A percentile compares a stretch with the other conserved stretches of the same genome.
phyloP scores from a whole-genome alignment of 176 grass and related monocot genomes.

The Oryza rufipogon region DNA sequence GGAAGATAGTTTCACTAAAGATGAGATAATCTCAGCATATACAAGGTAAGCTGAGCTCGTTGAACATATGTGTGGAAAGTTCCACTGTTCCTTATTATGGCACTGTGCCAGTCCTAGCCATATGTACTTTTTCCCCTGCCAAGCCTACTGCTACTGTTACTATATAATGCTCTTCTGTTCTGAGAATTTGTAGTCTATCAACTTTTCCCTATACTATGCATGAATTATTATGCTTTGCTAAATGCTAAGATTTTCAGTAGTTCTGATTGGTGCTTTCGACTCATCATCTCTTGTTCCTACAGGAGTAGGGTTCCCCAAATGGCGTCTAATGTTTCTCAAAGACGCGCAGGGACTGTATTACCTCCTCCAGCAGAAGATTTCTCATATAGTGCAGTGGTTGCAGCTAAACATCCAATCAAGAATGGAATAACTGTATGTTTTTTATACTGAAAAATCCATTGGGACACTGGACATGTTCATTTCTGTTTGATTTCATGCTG shows the following conservation, averaged over 20 bases:
- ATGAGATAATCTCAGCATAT: slow-evolving; percentile 98
- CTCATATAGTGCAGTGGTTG: slow-evolving; percentile 56
- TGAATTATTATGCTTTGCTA: slow-evolving; percentile 28
- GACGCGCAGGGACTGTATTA: slow-evolving; percentile 72
- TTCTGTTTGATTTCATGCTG: slow-evolving; percentile 24
- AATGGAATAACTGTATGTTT: slow-evolving; percentile 66
- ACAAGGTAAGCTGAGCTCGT: slow-evolving; percentile 65
- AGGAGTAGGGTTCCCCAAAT: slow-evolving; percentile 98
- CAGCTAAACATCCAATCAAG: slow-evolving; percentile 64
- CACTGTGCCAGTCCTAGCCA: not conserved
- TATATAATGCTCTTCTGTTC: not conserved
- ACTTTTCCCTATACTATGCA: not conserved
- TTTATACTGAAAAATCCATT: slow-evolving; percentile 18
- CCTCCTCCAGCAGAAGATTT: slow-evolving; percentile 85
- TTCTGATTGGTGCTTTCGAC: slow-evolving; percentile 12
- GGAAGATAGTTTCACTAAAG: slow-evolving; percentile 98
- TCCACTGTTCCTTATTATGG: not conserved
- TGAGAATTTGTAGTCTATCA: slow-evolving; percentile 1
- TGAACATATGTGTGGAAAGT: slow-evolving; percentile 22
- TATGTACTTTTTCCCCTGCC: not conserved
- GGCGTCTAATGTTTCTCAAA: slow-evolving; percentile 72
- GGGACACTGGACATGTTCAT: not conserved
- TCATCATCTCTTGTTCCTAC: slow-evolving; percentile 37
- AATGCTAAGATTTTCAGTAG: slow-evolving; percentile 36
- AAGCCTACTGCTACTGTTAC: not conserved